Percentiles rank a stretch among this genome's conserved stretches.
Evolutionary conservation across 2,329 filamentous ascomycete genomes (phyloP).

Genomic region (Cryphonectria nitschkei): DNA sequence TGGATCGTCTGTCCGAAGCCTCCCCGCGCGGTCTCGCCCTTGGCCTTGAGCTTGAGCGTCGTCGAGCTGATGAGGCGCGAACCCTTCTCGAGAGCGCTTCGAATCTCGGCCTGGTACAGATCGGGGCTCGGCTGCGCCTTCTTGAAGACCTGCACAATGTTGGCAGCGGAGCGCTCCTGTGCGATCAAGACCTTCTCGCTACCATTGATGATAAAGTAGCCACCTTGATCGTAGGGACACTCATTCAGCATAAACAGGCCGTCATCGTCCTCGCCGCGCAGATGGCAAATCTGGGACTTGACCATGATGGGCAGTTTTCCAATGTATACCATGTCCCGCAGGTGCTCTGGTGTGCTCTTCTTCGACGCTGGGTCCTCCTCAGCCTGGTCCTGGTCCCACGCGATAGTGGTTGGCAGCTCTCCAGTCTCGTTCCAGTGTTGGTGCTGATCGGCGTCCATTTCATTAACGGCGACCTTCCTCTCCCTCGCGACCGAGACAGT

Average conservation of each 20-base stretch:
- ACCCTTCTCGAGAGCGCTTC: conserved; percentile 94
- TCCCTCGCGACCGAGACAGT: conserved; percentile 84
- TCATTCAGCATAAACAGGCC: conserved; percentile 91
- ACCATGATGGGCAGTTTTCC: conserved; percentile 98
- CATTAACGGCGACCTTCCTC: conserved; percentile 65
- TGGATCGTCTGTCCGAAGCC: conserved; percentile 87
- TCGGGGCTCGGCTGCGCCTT: conserved; percentile 92
- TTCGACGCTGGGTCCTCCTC: conserved; percentile 54
- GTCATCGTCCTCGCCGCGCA: conserved; percentile 82
- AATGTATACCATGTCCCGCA: conserved; percentile 80
- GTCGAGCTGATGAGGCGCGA: conserved; percentile 92
- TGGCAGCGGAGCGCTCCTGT: conserved; percentile 95
- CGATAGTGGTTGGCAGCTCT: conserved; percentile 60
- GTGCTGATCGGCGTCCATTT: conserved; percentile 69
- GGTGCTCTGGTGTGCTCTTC: conserved; percentile 57
- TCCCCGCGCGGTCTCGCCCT: conserved; percentile 78
- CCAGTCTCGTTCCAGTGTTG: conserved; percentile 58
- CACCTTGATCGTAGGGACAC: conserved; percentile 96
- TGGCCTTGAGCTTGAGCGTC: conserved; percentile 86
- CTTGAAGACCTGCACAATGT: conserved; percentile 99
- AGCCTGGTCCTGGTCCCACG: conserved; percentile 64
- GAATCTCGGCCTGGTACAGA: conserved; percentile 92
- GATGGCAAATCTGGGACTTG: conserved; percentile 92
- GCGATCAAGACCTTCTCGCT: conserved; percentile 98
- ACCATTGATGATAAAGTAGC: conserved; percentile 99